Evolutionary conservation across 2,329 filamentous ascomycete species (phyloP), one percentile per base, ranked within the genome.

Genomic region (Lachnellula suecica): DNA sequence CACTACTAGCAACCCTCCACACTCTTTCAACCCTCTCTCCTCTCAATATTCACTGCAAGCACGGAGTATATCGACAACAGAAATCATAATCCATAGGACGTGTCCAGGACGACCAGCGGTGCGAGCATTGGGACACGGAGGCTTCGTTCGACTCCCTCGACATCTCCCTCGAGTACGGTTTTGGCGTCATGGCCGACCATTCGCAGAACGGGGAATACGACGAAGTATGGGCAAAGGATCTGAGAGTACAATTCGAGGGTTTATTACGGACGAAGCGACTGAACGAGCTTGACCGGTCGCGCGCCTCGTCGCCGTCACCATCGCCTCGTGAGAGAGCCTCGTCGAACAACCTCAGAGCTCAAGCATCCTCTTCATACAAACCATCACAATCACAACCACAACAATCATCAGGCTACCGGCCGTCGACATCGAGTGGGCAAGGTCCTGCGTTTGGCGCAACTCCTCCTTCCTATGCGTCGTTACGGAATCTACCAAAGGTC

Each of bases 201-300:
- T 44, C 53, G 37, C 62, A 59, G 46, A 49, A 56, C 34, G 54
- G 56, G 4, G 59, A 67, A 10, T 64, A 83, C 63, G 86, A 87
- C 66, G 88, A 91, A 66, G 79, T 82, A 65, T 89, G 86, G 84
- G 90, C 91, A 23, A 80, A 83, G 64, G 89, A 91, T 54, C 76
- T 97, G 64, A 87, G 89, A 47, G 76, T 87, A 64, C 88, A 91
- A 66, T 97, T 97, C 70, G 90, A 96, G 69, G 87, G 91, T 59
- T 76, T 96, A 55, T 79, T 97, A 66, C 87, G 89, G 69, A 91
- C 89, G 52, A 92, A 89, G 76, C 84, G 91, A 70, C 84, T 96
- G 77, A 92, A 90, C 69, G 89, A 92, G 59, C 79, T 97, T 46
- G 84, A 87, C 63, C 75, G 78, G 50, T 83, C 85, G 29, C 77